Base-by-base conservation (phyloP, 441 rosid species). In the Gossypium schwendimanii region DNA sequence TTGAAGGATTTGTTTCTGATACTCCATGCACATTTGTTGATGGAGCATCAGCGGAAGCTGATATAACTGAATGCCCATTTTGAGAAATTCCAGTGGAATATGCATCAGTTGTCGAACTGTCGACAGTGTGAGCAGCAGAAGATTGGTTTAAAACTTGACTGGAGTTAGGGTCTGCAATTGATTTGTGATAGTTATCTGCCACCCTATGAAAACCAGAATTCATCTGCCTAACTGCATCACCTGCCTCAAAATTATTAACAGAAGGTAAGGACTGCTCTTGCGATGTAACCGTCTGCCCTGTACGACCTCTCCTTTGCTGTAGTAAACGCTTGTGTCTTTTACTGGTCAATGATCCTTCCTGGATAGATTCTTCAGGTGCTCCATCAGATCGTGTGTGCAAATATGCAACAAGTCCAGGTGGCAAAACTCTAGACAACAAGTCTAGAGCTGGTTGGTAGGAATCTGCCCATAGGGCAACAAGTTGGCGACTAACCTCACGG, bases 381-480 rank as follows among this genome's bases (percentile, higher is more conserved):
- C 82, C 93, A 65, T 87, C 98, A 54, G 94, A 83, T 71, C 96
- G 93, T 28, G 99, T 93, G 77, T 83, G 95, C 87, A 96, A 85
- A 88, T 96, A 96, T 75, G 99, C 99, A 87, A 94, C 99, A 81
- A 92, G 96, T 63, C 99, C 99, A 50, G 99, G 99, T 69, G 99
- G 99, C 77, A 96, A 82, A 83, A 92, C 93, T 80, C 99, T 89
- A 63, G 98, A 94, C 68, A 94, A 76, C 63, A 94, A 81, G 77
- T 91, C 92, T 74, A 94, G 82, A 71, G 99, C 96, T 63, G 99
- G 99, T 80, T 92, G 98, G 82, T 96, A 94, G 69, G 99, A 96
- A 86, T 96, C 99, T 12, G 99, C 99, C 99, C 99, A 96, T 63
- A 96, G 92, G 77, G 99, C 99, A 71, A 96, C 99, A 87, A 96